phyloP scores from a whole-genome alignment of 768 basidiomycete genomes.

The Auricularia sp. region DNA sequence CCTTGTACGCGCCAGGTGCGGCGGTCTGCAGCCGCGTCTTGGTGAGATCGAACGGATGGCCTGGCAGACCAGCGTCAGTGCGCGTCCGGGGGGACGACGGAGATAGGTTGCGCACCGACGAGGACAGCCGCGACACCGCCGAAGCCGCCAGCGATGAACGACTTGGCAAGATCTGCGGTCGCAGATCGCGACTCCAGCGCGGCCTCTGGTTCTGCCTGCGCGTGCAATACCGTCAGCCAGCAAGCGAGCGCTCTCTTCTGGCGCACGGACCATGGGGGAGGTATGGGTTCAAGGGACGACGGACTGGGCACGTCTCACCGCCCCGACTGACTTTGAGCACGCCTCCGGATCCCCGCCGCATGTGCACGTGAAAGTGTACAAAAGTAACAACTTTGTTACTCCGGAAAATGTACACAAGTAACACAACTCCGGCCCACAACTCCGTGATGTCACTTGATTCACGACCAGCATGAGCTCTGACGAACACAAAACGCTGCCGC shows the following conservation, averaged over 20 bases:
- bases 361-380: too few relatives aligned
- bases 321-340: too few relatives aligned
- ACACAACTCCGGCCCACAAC: too few relatives aligned
- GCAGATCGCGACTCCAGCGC: constrained; percentile 11
- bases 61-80: constrained; percentile 26
- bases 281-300: background rate
- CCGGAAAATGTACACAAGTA: too few relatives aligned
- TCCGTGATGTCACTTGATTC: background rate
- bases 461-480: background rate
- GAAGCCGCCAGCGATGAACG: constrained; percentile 88
- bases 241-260: background rate
- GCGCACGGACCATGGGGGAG: background rate
- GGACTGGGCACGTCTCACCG: background rate
- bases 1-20: constrained; percentile 74
- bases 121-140: constrained; percentile 83
- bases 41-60: constrained; percentile 95
- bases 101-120: constrained; percentile 53
- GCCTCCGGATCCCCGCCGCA: too few relatives aligned
- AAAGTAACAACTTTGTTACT: too few relatives aligned
- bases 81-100: background rate
- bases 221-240: background rate
- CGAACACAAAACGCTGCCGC: background rate
- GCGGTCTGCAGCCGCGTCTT: constrained; percentile 97
- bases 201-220: background rate
- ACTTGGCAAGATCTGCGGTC: constrained; percentile 45